Conservation (phyloP, 169 alveolate species). For the Theileria parva region DNA sequence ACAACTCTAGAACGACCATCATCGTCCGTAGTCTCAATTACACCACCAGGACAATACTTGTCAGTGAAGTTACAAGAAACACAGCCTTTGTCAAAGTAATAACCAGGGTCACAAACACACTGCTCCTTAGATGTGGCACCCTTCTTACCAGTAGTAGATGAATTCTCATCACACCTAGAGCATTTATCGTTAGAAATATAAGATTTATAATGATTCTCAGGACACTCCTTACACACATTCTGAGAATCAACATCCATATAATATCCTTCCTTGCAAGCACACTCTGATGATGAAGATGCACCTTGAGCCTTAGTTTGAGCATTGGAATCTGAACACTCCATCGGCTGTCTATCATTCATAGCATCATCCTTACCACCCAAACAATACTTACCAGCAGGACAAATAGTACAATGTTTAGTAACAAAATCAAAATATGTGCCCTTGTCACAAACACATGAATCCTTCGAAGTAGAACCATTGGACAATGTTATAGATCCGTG, state of each 20-base stretch:
- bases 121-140: conserved; percentile 75
- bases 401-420: conserved; percentile 45
- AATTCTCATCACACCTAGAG: conserved; percentile 68
- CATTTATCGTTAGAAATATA: conserved; percentile 69
- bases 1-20: conserved; percentile 66
- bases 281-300: conserved; percentile 69
- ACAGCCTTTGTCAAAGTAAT: conserved; percentile 72
- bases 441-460: conserved; percentile 66
- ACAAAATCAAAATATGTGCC: conserved; percentile 60
- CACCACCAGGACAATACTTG: conserved; percentile 84
- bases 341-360: conserved; percentile 41
- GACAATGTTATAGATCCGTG: conserved; percentile 69
- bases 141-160: conserved; percentile 54
- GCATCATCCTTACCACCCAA: conserved; percentile 66
- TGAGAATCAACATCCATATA: conserved; percentile 3
- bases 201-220: conserved; percentile 65
- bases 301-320: conserved; percentile 70
- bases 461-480: conserved; percentile 67
- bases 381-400: conserved; percentile 80
- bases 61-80: conserved; percentile 70
- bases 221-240: conserved; percentile 57
- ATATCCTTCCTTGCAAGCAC: conserved; percentile 70
- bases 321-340: conserved; percentile 51
- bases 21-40: conserved; percentile 69
- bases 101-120: conserved; percentile 80